These are phyloP conservation scores for Chalciporus chontae DNA, from an alignment of 768 basidiomycete species.

Conservation along the genomic window DNA sequence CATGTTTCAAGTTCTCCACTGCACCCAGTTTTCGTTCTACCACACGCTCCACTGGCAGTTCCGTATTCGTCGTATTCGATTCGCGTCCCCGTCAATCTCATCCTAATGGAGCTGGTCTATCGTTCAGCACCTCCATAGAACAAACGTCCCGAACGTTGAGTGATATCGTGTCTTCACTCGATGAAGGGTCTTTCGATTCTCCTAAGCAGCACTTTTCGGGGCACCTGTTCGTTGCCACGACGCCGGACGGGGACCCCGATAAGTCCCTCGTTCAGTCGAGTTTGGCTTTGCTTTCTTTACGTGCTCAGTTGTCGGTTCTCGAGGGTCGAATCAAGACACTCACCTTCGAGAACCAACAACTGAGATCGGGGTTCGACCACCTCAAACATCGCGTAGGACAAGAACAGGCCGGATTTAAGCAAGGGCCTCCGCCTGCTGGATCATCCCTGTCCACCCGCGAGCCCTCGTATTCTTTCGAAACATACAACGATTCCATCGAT, in stretches of 20 bases:
- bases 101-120: constrained; percentile 57
- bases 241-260: constrained; percentile 21
- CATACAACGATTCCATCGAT: constrained; percentile 17
- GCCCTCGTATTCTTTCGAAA: not conserved
- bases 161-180: constrained; percentile 43
- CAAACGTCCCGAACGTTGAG: constrained; percentile 42
- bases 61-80: constrained; percentile 59
- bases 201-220: constrained; percentile 50
- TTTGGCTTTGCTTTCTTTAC: constrained; percentile 42
- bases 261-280: constrained; percentile 47
- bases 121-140: constrained; percentile 46
- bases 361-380: constrained; percentile 28
- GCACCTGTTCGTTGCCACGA: constrained; percentile 46
- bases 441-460: not conserved
- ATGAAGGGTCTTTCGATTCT: constrained; percentile 41
- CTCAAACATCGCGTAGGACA: no score
- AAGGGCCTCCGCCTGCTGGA: not conserved
- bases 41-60: constrained; percentile 10
- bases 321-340: constrained; percentile 29
- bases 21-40: not conserved
- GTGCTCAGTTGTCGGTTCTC: constrained; percentile 38
- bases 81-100: constrained; percentile 61
- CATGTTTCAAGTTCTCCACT: constrained; percentile 39
- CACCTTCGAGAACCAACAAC: constrained; percentile 19
- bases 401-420: constrained; percentile 1